Base-by-base conservation (phyloP, 2,329 filamentous ascomycete genomes). In the Fusarium coffeatum region DNA sequence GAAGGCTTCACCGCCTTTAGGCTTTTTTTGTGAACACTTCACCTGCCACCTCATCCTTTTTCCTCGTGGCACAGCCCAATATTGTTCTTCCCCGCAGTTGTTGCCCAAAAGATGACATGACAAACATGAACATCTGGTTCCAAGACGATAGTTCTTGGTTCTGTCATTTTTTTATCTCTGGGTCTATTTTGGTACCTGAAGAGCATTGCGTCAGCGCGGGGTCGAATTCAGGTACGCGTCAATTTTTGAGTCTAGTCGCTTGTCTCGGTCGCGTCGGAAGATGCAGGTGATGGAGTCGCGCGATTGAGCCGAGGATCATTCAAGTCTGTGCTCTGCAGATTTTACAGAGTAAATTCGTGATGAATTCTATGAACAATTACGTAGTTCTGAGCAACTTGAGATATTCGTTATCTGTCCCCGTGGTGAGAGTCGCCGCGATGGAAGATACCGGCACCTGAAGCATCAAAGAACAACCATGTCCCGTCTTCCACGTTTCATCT, bases 1-100 rank as follows among this genome's bases (percentile, higher is more conserved):
- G 4, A 64, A 37, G 58, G 43, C 61, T 58, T 64, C 61, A 64
- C 61, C 61, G 61, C 61, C 61, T 64, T 64, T 64, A 64, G 61
- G 59, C 37, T 43, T 64, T 45, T 55, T 25, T 30, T 41, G 41
- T 64, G 63, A 30, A 64, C 50, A 41, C 23, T 55, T 64, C 30
- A 64, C 37, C 25, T 58, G 61, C 61, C 61, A 64, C 59, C 43
- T 57, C 61, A 64, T 64, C 59, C 28, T 13, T 37, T 27, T 64
- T 25, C 8, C 47, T 49, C 48, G 34, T 63, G 58, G 42, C 60
- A 56, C 23, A 48, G 34, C 59, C 42, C 37, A 48, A 37, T 43
- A 13, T 20, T 37, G 34, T n/a, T 37, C 23, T 32, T 25, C 28
- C 22, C 43, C 5, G 43, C 55, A 23, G 20, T 32, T 42, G 25